Base-by-base conservation (phyloP, 306 rosid genomes). In the Cicer cuneatum region DNA sequence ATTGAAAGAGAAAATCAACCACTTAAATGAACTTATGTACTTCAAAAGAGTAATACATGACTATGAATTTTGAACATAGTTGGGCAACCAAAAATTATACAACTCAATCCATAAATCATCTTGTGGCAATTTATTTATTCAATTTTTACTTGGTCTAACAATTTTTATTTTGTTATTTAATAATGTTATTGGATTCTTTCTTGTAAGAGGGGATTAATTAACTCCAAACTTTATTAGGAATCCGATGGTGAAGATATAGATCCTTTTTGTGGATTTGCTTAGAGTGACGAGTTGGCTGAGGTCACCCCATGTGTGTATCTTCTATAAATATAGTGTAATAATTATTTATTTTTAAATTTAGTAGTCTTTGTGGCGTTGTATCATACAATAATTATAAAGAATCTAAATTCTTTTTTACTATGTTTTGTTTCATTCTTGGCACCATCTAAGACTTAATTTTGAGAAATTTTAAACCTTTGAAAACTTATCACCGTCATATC, bases 101-200 rank as follows among this genome's bases (percentile, higher is more conserved):
- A 82, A 67, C 49, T 69, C 14, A 54, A 73, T 12, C 69, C 37
- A 24, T 60, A 42, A 62, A 62, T 60, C 35, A 61, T 29, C 60
- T 72, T 14, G 24, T n/a, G 5, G 33, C 74, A 62, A 49, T 59
- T 58, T 57, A 42, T 10, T 16, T 57, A 43, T 59, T 24, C 18
- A 52, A 16, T 2, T 66, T 47, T 43, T 41, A 18, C 9, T 69
- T 40, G 52, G 46, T 75, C 14, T 19, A 48, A 68, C 33, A 16
- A 49, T 8, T 64, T 63, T 21, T 49, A 18, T 56, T 73, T 18
- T 1, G 8, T 43, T 75, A 29, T 60, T 41, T 60, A 39, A 59
- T 73, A 33, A 38, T 19, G 7, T 57, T 45, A 41, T 71, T 63
- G 29, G 62, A 64, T 59, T 81, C 57, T 70, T 71, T 60, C 57